A percentile compares a stretch with the other conserved stretches of the same genome.
Conservation (phyloP, 2,329 filamentous ascomycete genomes). For the Diaporthe capsici region DNA sequence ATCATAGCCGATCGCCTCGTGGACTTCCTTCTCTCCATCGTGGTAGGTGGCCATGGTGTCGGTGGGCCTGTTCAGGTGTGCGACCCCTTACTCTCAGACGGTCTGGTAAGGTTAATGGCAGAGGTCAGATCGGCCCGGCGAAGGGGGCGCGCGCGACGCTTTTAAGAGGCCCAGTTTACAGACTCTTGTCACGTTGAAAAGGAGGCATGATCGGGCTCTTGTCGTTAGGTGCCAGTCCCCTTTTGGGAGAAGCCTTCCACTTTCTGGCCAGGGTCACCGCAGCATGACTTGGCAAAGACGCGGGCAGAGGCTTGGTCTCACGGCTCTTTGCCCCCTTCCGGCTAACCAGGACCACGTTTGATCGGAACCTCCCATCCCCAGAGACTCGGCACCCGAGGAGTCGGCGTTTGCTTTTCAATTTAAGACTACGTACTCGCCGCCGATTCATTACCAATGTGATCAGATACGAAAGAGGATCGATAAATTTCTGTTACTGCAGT, state of each 20-base stretch:
- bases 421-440: not conserved
- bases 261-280: conserved; percentile 18
- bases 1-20: conserved; percentile 28
- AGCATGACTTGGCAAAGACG: conserved; percentile 28
- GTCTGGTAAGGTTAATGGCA: not conserved
- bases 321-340: conserved; percentile 23
- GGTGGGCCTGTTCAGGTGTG: not conserved
- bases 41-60: conserved; percentile 24
- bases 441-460: not conserved
- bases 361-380: conserved; percentile 19
- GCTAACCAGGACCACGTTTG: conserved; percentile 3
- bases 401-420: not conserved
- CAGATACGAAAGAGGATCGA: not conserved
- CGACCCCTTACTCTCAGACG: conserved; percentile 1
- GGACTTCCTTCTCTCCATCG: conserved; percentile 32
- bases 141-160: not conserved
- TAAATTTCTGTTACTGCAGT: too few species aligned
- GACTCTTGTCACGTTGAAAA: not conserved
- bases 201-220: not conserved
- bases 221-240: conserved; percentile 15
- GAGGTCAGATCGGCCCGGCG: not conserved
- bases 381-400: not conserved
- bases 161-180: not conserved
- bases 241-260: conserved; percentile 22
- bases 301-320: conserved; percentile 24